Evolutionary conservation across 1,284 basidiomycete species (phyloP).

Genomic region (Mrakiaceae sp.): DNA sequence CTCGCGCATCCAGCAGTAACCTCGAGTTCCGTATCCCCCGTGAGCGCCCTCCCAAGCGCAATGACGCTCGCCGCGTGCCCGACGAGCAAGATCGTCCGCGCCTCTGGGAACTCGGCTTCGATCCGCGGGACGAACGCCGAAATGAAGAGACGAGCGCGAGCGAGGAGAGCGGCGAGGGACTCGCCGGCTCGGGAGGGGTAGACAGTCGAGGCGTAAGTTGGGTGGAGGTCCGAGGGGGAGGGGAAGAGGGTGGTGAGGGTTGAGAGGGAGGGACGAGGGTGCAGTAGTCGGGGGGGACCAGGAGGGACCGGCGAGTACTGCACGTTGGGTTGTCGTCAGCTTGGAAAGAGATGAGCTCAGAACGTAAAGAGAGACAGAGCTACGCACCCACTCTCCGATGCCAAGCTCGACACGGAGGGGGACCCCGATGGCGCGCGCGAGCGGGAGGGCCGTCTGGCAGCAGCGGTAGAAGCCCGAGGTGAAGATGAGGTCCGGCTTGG

Average conservation of each 20-base stretch:
- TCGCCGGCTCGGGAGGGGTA: constrained; percentile 38
- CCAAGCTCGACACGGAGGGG: constrained; percentile 38
- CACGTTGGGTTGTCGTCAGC: not conserved
- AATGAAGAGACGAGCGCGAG: constrained; percentile 24
- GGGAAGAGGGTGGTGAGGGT: constrained; percentile 27
- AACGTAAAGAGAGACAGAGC: constrained; percentile 22
- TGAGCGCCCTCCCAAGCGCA: constrained; percentile 32
- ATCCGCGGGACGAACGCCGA: constrained; percentile 9
- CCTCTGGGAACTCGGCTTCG: constrained; percentile 25
- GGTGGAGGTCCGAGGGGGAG: constrained; percentile 20
- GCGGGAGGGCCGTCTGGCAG: constrained; percentile 39
- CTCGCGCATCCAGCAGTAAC: constrained; percentile 32
- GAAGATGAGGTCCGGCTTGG: constrained; percentile 30
- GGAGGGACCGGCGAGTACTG: constrained; percentile 30
- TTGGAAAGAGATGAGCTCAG: constrained; percentile 18
- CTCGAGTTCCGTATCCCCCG: constrained; percentile 25
- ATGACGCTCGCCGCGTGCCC: constrained; percentile 37
- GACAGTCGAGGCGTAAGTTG: constrained; percentile 33
- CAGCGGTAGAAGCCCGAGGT: constrained; percentile 39
- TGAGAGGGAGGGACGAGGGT: constrained; percentile 28
- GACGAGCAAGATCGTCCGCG: constrained; percentile 35
- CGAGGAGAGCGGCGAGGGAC: constrained; percentile 34
- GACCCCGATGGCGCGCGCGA: constrained; percentile 27
- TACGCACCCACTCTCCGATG: constrained; percentile 35
- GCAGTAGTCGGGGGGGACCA: constrained; percentile 26